phyloP scores from a whole-genome alignment of 2,329 filamentous ascomycete genomes.

The Basipetospora chlamydospora region DNA sequence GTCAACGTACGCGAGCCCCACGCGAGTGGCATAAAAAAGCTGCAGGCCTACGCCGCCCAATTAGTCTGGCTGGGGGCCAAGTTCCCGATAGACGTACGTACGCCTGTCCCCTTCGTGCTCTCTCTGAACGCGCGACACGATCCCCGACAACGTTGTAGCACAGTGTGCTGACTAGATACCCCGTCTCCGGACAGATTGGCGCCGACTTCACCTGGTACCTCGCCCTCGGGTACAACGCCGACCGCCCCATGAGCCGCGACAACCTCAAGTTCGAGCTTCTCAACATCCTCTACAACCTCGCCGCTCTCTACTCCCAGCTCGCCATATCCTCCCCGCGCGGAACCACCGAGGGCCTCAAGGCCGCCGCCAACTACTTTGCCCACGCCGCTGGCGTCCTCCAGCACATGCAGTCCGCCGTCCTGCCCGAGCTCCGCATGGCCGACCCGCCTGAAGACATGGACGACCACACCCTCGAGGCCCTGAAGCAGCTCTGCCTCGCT shows the following conservation, averaged over 20 bases:
- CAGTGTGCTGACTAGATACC: no score
- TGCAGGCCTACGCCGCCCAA: constrained; percentile 86
- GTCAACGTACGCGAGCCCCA: constrained; percentile 82
- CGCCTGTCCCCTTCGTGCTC: background rate
- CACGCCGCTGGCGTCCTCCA: constrained; percentile 70
- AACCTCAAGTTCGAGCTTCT: constrained; percentile 72
- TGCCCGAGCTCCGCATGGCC: constrained; percentile 69
- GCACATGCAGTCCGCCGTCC: constrained; percentile 60
- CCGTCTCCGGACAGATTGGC: constrained; percentile 52
- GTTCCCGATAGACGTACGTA: constrained; percentile 77
- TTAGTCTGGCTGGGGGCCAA: constrained; percentile 87
- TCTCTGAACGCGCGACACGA: background rate
- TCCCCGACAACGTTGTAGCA: no score
- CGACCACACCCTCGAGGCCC: constrained; percentile 64
- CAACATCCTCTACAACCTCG: constrained; percentile 87
- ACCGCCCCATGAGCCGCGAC: constrained; percentile 52
- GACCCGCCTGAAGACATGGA: constrained; percentile 95
- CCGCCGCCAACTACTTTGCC: constrained; percentile 81
- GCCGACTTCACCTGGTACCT: constrained; percentile 96
- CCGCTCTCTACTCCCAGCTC: constrained; percentile 84
- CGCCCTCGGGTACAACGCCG: constrained; percentile 76
- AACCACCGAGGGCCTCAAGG: constrained; percentile 70
- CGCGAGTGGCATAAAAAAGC: constrained; percentile 67
- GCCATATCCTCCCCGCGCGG: constrained; percentile 66
- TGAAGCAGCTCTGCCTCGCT: constrained; percentile 72